A percentile compares a stretch with the other conserved stretches of the same genome.
Conservation (phyloP, 2,329 filamentous ascomycete genomes). For the Beauveria medogensis region DNA sequence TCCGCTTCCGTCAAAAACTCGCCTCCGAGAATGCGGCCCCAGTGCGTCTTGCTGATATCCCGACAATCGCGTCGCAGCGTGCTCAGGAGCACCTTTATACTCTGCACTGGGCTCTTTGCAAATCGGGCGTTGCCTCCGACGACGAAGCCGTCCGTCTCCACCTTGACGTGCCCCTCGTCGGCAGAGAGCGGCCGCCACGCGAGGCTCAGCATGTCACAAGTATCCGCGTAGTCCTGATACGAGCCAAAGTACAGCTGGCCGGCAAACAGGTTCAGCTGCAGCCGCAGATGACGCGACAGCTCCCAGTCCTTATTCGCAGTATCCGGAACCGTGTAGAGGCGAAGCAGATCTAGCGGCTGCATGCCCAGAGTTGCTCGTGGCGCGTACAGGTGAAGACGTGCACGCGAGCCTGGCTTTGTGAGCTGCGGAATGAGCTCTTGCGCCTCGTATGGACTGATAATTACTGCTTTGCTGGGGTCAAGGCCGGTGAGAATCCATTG, state of each 20-base stretch:
- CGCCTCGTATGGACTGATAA: conserved; percentile 56
- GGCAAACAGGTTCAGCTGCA: conserved; percentile 53
- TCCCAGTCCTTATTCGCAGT: background rate
- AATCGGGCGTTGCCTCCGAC: conserved; percentile 13
- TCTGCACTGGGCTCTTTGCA: conserved; percentile 26
- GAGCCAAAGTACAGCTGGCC: conserved; percentile 57
- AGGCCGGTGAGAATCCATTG: conserved; percentile 1
- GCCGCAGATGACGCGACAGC: background rate
- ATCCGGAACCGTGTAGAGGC: background rate
- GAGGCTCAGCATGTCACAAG: conserved; percentile 46
- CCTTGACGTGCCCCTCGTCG: conserved; percentile 13
- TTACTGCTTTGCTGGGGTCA: conserved; percentile 28
- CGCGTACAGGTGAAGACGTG: conserved; percentile 40
- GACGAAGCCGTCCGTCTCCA: conserved; percentile 27
- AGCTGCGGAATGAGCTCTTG: conserved; percentile 38
- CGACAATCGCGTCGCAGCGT: conserved; percentile 30
- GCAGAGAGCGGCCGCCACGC: conserved; percentile 20
- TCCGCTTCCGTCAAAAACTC: conserved; percentile 17
- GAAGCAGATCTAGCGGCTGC: background rate
- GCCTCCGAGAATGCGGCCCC: conserved; percentile 30
- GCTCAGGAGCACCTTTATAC: conserved; percentile 28
- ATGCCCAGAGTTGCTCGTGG: background rate
- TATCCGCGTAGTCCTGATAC: conserved; percentile 43
- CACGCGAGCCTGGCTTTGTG: conserved; percentile 16
- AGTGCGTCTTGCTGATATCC: conserved; percentile 33